A percentile compares a stretch with the other conserved stretches of the same genome.
phyloP scores from a whole-genome alignment of 805 yeast species.

The Candida railenensis region DNA sequence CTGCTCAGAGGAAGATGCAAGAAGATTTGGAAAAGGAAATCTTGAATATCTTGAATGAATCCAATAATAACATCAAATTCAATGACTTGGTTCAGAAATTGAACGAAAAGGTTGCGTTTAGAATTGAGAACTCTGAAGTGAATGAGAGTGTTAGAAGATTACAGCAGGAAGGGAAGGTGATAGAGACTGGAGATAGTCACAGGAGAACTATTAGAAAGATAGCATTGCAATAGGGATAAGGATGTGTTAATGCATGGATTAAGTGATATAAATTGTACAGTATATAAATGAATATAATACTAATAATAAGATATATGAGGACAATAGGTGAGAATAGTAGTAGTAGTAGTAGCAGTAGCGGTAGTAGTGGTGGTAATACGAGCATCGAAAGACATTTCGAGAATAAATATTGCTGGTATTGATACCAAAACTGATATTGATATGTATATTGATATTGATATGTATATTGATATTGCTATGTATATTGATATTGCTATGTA shows the following conservation, averaged over 20 bases:
- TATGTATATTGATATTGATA: no score
- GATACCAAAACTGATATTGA: no score
- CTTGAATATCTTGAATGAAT: conserved; percentile 50
- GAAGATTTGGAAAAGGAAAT: conserved; percentile 71
- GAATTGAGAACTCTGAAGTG: conserved; percentile 70
- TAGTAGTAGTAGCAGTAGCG: no score
- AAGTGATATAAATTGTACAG: not conserved
- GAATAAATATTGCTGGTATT: no score
- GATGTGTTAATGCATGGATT: not conserved
- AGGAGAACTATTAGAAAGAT: conserved; percentile 53
- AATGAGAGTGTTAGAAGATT: conserved; percentile 65
- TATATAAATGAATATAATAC: not conserved
- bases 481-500: no score
- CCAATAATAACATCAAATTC: conserved; percentile 51
- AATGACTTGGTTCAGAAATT: conserved; percentile 57
- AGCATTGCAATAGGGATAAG: conserved; percentile 4
- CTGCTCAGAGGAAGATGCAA: conserved; percentile 75
- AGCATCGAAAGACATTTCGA: no score
- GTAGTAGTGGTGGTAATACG: no score
- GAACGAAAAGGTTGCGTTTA: conserved; percentile 63
- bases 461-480: no score
- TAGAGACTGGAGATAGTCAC: conserved; percentile 70
- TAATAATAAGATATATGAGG: no score
- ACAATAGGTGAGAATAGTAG: no score
- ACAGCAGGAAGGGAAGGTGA: conserved; percentile 68